Conservation (phyloP, 768 basidiomycete species). For the Leccinum rimulosum region DNA sequence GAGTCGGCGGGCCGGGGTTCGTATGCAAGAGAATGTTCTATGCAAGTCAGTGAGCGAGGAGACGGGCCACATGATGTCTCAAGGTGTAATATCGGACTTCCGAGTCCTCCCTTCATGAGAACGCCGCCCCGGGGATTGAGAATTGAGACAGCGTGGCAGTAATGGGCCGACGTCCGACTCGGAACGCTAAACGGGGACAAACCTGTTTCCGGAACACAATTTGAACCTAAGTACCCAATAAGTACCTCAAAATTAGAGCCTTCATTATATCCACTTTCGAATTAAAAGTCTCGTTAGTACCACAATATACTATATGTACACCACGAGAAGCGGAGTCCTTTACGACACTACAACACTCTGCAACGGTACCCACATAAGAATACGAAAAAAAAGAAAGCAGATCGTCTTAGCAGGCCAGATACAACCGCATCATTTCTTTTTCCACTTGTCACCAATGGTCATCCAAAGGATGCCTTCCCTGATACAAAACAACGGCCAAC, state of each 20-base stretch:
- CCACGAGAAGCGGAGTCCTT: not conserved
- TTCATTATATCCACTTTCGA: not conserved
- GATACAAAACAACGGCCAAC: slow-evolving; percentile 22
- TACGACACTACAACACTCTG: not conserved
- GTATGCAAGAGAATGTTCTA: not conserved
- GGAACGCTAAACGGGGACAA: not conserved
- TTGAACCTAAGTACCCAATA: too few species aligned
- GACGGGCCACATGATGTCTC: not conserved
- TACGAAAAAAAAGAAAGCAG: not conserved
- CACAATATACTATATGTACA: not conserved
- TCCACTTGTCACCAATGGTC: not conserved
- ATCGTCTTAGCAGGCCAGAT: not conserved
- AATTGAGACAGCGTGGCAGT: not conserved
- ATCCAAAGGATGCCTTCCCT: not conserved
- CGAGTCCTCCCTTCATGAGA: not conserved
- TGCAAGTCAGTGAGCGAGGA: not conserved
- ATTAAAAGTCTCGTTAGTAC: not conserved
- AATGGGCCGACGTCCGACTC: too few species aligned
- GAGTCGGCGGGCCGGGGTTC: not conserved
- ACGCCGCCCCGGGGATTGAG: not conserved
- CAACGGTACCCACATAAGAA: not conserved
- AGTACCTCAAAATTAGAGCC: too few species aligned
- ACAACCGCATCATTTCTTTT: slow-evolving; percentile 6
- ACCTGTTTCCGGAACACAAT: not conserved
- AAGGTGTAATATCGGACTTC: not conserved